A percentile compares a stretch with the other conserved stretches of the same genome.
Evolutionary conservation across 78 protist genomes (phyloP).

Genomic region (Pelomyxa schiedti): DNA sequence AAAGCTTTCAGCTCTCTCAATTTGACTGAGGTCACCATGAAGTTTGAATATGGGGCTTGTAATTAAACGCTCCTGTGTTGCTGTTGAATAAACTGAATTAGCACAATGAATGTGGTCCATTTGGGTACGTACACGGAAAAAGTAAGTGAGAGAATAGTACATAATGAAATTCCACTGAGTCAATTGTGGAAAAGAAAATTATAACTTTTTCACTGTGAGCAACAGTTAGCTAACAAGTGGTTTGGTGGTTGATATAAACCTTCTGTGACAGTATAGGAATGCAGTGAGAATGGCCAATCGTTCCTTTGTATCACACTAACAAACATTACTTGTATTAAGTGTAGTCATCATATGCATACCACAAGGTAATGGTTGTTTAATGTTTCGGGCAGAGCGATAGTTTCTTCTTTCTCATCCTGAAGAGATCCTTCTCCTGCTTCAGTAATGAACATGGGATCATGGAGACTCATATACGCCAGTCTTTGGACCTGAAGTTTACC

Average conservation of each 20-base stretch:
- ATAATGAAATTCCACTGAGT: conserved; percentile 76
- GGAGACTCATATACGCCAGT: conserved; percentile 48
- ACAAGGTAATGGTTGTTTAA: neutral
- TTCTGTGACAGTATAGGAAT: conserved; percentile 36
- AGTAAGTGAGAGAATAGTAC: conserved; percentile 76
- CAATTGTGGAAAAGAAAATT: conserved; percentile 58
- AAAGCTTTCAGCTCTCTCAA: conserved; percentile 50
- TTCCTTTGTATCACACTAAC: conserved; percentile 15
- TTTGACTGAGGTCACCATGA: conserved; percentile 74
- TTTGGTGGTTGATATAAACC: conserved; percentile 37
- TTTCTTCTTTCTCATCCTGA: too few relatives aligned
- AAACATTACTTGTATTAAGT: neutral
- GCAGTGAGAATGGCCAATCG: conserved; percentile 69
- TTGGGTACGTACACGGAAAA: neutral
- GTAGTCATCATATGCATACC: neutral
- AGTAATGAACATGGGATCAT: conserved; percentile 21
- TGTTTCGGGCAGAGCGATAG: conserved; percentile 82
- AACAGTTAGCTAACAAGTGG: neutral
- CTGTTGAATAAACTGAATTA: too few relatives aligned
- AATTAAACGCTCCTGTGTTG: conserved; percentile 72
- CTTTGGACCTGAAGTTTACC: conserved; percentile 67
- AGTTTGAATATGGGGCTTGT: conserved; percentile 58
- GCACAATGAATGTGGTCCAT: conserved; percentile 5
- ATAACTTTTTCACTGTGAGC: conserved; percentile 32
- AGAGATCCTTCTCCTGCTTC: neutral